Conservation (phyloP, 208 protist species). For the Herpetomonas samuelpessoai region DNA sequence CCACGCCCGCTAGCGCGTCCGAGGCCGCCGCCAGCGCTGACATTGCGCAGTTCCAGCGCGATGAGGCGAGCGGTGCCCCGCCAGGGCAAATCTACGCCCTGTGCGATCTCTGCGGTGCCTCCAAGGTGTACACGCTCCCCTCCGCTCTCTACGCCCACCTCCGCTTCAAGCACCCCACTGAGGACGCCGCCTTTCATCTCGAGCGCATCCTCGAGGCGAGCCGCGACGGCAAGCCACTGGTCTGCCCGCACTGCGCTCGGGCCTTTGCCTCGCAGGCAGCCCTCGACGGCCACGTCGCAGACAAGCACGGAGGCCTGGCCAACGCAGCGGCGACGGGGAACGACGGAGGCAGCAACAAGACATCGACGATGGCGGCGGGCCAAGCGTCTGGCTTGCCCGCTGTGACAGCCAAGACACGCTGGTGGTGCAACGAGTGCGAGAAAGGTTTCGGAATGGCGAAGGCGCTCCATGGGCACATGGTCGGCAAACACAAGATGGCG, state of each 20-base stretch:
- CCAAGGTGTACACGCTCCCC: slow-evolving; percentile 63
- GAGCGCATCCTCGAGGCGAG: slow-evolving; percentile 60
- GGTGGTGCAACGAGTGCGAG: slow-evolving; percentile 84
- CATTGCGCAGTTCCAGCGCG: slow-evolving; percentile 26
- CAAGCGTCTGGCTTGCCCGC: too few relatives aligned
- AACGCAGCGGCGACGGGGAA: neutral
- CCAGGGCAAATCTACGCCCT: slow-evolving; percentile 24
- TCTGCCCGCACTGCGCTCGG: slow-evolving; percentile 52
- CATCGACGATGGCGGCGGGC: too few relatives aligned
- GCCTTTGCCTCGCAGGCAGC: slow-evolving; percentile 24
- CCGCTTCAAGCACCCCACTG: slow-evolving; percentile 73
- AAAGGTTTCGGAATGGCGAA: slow-evolving; percentile 53
- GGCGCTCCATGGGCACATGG: slow-evolving; percentile 52
- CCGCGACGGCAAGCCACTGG: slow-evolving; percentile 15
- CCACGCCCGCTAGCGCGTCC: neutral
- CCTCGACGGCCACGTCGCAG: slow-evolving; percentile 42
- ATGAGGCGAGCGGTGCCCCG: slow-evolving; percentile 11
- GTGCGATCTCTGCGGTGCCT: slow-evolving; percentile 64
- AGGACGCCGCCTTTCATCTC: slow-evolving; percentile 73
- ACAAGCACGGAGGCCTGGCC: slow-evolving; percentile 27
- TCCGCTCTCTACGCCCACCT: slow-evolving; percentile 86
- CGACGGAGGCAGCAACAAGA: neutral
- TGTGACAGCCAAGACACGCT: slow-evolving; percentile 44
- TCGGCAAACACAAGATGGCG: slow-evolving; percentile 45
- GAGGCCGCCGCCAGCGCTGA: slow-evolving; percentile 15